phyloP scores from a whole-genome alignment of 2,329 filamentous ascomycete species.

The Fusarium marasasianum region DNA sequence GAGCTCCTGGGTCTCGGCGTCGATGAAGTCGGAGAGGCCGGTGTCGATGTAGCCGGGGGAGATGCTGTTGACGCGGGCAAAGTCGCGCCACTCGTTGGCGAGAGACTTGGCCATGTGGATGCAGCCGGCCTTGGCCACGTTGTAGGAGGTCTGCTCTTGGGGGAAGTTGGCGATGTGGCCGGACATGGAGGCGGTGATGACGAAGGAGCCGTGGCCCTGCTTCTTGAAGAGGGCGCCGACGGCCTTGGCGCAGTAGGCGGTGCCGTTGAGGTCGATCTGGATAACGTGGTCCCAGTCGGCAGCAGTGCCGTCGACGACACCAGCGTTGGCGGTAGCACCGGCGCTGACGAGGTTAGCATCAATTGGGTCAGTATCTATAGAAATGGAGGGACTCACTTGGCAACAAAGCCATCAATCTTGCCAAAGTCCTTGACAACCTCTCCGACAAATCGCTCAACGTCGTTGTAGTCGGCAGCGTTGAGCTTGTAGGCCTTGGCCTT shows the following conservation, averaged over 20 bases:
- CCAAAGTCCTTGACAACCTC: constrained; percentile 79
- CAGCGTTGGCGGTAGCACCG: constrained; percentile 73
- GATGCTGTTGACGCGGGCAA: constrained; percentile 72
- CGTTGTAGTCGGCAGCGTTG: constrained; percentile 62
- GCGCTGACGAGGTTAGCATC: constrained; percentile 51
- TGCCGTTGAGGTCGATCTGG: constrained; percentile 71
- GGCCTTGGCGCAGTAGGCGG: constrained; percentile 73
- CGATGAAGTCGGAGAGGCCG: constrained; percentile 73
- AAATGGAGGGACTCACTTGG: constrained; percentile 67
- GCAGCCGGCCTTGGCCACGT: constrained; percentile 69
- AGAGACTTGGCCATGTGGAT: constrained; percentile 57
- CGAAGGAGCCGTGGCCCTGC: constrained; percentile 70
- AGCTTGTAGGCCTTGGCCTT: constrained; percentile 71
- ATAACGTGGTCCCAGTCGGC: constrained; percentile 74
- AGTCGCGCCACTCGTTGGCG: constrained; percentile 75
- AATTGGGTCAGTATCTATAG: not conserved
- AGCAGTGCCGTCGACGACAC: constrained; percentile 73
- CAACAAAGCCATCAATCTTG: constrained; percentile 78
- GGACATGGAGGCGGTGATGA: constrained; percentile 76
- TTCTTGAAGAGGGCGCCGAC: constrained; percentile 72
- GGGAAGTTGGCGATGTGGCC: constrained; percentile 77
- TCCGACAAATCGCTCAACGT: constrained; percentile 62
- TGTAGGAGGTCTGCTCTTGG: constrained; percentile 74
- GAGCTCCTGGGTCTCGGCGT: constrained; percentile 72
- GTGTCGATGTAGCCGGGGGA: constrained; percentile 76